These are phyloP conservation scores for Astrothelium subdiscretum DNA, from an alignment of 495 filamentous ascomycete genomes.

Conservation along the genomic window DNA sequence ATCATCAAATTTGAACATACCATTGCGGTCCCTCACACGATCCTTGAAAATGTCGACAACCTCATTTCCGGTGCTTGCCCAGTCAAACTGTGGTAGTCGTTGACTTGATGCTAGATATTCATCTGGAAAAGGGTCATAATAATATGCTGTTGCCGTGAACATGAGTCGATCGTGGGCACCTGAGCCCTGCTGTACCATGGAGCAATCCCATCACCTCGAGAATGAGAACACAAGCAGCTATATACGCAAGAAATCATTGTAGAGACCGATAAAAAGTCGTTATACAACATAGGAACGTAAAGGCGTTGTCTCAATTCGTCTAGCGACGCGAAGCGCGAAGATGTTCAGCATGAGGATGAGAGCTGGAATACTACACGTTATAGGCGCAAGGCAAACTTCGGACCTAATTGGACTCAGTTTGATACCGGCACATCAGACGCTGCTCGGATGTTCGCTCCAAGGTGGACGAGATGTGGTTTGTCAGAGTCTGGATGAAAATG, in stretches of 20 bases:
- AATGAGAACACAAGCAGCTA: background rate
- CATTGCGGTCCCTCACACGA: conserved; percentile 9
- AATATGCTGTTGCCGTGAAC: background rate
- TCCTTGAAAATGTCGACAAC: conserved; percentile 18
- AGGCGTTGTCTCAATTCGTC: background rate
- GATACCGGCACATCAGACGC: background rate
- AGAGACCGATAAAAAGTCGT: background rate
- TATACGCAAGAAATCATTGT: background rate
- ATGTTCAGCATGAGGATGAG: background rate
- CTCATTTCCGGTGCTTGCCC: conserved; percentile 16
- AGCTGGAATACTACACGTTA: background rate
- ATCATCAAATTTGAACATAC: background rate
- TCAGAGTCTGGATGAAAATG: background rate
- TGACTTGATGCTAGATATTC: conserved; percentile 25
- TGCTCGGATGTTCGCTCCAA: background rate
- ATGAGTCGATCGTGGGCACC: background rate
- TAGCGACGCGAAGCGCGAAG: background rate
- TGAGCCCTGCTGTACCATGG: too few species aligned
- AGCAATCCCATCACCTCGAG: background rate
- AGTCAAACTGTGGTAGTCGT: conserved; percentile 1
- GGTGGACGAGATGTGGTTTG: background rate
- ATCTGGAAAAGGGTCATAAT: background rate
- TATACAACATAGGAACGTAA: background rate
- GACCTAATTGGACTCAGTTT: background rate
- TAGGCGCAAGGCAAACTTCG: background rate